Conservation (phyloP, 2,329 filamentous ascomycete genomes). For the Botryotinia calthae region DNA sequence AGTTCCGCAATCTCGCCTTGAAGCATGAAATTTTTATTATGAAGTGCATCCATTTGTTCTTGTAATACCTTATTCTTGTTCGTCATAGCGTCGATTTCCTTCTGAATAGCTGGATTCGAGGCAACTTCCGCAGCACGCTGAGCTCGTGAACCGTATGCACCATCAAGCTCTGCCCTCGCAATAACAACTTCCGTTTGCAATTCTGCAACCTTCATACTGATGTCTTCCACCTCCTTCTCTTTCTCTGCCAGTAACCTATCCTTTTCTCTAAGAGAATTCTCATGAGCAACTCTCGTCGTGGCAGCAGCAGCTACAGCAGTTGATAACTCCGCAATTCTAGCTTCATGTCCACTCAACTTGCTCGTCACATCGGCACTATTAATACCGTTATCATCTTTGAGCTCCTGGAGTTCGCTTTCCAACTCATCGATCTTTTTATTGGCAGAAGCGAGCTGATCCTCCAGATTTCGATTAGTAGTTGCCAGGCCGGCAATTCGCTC, state of each 20-base stretch:
- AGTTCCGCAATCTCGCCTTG: slow-evolving; percentile 20
- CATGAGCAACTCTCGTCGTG: slow-evolving; percentile 27
- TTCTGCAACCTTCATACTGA: slow-evolving; percentile 63
- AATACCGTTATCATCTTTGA: slow-evolving; percentile 35
- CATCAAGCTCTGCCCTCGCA: slow-evolving; percentile 84
- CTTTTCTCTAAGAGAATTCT: slow-evolving; percentile 30
- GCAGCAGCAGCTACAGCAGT: slow-evolving; percentile 31
- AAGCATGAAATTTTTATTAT: slow-evolving; percentile 17
- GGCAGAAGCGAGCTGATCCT: slow-evolving; percentile 23
- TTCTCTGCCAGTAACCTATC: slow-evolving; percentile 38
- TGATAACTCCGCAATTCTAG: slow-evolving; percentile 32
- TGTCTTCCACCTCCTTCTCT: slow-evolving; percentile 49
- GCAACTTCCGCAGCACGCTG: slow-evolving; percentile 66
- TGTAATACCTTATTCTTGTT: slow-evolving; percentile 42
- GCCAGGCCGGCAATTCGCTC: slow-evolving; percentile 14
- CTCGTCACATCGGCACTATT: slow-evolving; percentile 34
- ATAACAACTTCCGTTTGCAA: slow-evolving; percentile 82
- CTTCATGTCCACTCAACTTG: slow-evolving; percentile 34
- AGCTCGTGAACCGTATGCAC: slow-evolving; percentile 79
- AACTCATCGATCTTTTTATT: slow-evolving; percentile 37
- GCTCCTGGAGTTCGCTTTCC: slow-evolving; percentile 36
- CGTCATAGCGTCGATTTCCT: slow-evolving; percentile 56
- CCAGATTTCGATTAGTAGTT: slow-evolving; percentile 12
- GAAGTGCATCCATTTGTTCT: slow-evolving; percentile 34
- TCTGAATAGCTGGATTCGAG: slow-evolving; percentile 55